These are phyloP conservation scores for Gentiana macrophylla DNA, from an alignment of 257 asterid species.

Conservation along the genomic window DNA sequence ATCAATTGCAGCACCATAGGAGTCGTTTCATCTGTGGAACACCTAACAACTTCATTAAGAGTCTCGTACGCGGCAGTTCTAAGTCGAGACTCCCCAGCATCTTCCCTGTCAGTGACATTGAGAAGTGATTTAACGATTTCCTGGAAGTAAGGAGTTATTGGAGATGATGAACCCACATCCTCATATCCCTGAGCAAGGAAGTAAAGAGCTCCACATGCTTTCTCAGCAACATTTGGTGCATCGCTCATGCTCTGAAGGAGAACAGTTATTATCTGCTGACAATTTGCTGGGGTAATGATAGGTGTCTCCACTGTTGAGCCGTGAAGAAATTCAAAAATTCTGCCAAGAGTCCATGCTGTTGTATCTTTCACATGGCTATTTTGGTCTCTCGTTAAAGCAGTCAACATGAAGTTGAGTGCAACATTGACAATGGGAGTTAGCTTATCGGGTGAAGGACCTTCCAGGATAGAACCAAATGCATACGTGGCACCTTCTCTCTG, in stretches of 20 bases:
- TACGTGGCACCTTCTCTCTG: conserved; percentile 64
- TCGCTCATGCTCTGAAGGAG: conserved; percentile 24
- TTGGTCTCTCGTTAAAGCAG: conserved; percentile 46
- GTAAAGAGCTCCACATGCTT: conserved; percentile 22
- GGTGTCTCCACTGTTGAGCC: conserved; percentile 27
- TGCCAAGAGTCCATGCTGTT: conserved; percentile 51
- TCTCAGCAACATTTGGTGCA: conserved; percentile 18
- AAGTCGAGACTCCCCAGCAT: conserved; percentile 21
- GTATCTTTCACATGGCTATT: conserved; percentile 55
- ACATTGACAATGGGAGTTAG: conserved; percentile 38
- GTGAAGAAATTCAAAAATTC: conserved; percentile 54
- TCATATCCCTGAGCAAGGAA: conserved; percentile 24
- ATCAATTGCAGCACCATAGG: conserved; percentile 17
- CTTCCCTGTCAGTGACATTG: conserved; percentile 18
- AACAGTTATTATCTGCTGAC: conserved; percentile 22
- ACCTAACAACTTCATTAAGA: conserved; percentile 20
- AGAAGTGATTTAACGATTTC: conserved; percentile 21
- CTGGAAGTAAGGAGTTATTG: conserved; percentile 19
- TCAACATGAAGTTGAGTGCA: conserved; percentile 50
- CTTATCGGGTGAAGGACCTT: conserved; percentile 51
- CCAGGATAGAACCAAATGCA: conserved; percentile 56
- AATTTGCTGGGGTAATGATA: conserved; percentile 17
- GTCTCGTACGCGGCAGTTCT: conserved; percentile 22
- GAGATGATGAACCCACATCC: conserved; percentile 17
- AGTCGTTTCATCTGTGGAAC: conserved; percentile 19